Conservation (phyloP, 2,329 filamentous ascomycete species). For the Ophiostoma sp. region DNA sequence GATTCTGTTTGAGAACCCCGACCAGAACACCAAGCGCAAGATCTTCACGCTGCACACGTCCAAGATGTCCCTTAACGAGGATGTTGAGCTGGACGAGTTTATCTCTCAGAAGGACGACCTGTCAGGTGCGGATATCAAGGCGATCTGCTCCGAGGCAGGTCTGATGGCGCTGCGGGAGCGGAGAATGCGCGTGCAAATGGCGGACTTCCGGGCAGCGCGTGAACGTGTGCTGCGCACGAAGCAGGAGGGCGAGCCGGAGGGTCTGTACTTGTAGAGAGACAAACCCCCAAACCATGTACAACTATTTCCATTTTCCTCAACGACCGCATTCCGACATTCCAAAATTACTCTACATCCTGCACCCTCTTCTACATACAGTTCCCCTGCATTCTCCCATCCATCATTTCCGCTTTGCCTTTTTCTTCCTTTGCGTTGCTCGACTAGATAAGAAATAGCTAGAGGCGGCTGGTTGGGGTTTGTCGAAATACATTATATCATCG, state of each 20-base stretch:
- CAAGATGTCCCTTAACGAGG: conserved; percentile 95
- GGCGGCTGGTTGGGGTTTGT: background rate
- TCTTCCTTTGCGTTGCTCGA: background rate
- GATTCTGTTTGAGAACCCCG: conserved; percentile 71
- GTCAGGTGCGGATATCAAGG: conserved; percentile 96
- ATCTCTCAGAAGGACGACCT: conserved; percentile 98
- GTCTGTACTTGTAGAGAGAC: conserved; percentile 84
- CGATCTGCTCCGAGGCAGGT: conserved; percentile 96
- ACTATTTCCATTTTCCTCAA: background rate
- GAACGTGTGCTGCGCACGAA: conserved; percentile 98
- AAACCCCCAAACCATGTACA: background rate
- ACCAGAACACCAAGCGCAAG: conserved; percentile 92
- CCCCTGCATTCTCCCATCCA: background rate
- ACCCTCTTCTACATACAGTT: background rate
- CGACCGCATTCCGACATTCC: conserved; percentile 2
- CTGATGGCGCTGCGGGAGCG: conserved; percentile 91
- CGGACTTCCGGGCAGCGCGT: conserved; percentile 88
- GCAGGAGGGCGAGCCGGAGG: conserved; percentile 97
- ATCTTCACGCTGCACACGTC: conserved; percentile 97
- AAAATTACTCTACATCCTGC: background rate
- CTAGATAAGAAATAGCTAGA: background rate
- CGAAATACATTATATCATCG: background rate
- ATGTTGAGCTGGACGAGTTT: conserved; percentile 98
- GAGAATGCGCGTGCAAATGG: conserved; percentile 98
- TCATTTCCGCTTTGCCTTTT: background rate